phyloP scores from a whole-genome alignment of 2,329 filamentous ascomycete species.

The Fusarium annulatum region DNA sequence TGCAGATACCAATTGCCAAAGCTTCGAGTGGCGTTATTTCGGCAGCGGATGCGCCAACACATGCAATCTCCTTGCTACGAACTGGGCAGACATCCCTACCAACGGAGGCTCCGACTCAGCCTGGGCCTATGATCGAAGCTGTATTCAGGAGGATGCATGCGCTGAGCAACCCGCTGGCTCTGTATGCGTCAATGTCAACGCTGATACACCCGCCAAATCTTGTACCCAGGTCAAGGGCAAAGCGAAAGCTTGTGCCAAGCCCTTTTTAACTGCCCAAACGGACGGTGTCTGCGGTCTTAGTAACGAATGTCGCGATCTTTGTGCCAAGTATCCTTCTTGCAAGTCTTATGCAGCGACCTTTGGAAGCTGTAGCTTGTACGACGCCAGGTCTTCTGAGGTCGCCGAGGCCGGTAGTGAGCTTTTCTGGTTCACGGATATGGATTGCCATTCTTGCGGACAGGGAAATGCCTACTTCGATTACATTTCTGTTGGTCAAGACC shows the following conservation, averaged over 20 bases:
- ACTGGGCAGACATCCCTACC: constrained; percentile 3
- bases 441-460: constrained; percentile 31
- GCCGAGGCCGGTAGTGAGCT: constrained; percentile 5
- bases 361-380: constrained; percentile 28
- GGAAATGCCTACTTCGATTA: constrained; percentile 37
- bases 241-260: constrained; percentile 32
- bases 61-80: constrained; percentile 22
- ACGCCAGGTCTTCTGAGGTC: constrained; percentile 26
- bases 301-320: constrained; percentile 37
- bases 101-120: constrained; percentile 17
- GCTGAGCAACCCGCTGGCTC: constrained; percentile 11
- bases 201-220: constrained; percentile 28
- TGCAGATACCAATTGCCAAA: constrained; percentile 24
- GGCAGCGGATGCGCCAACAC: constrained; percentile 29
- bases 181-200: constrained; percentile 30
- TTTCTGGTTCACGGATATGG: constrained; percentile 32
- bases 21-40: constrained; percentile 34
- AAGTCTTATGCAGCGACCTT: constrained; percentile 37
- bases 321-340: constrained; percentile 34
- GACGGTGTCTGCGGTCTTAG: constrained; percentile 11
- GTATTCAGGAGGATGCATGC: constrained; percentile 24
- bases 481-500: constrained; percentile 15
- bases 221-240: constrained; percentile 24
- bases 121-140: constrained; percentile 35
- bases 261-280: constrained; percentile 26